A percentile compares a stretch with the other conserved stretches of the same genome.
Conservation (phyloP, 306 rosid genomes). For the Chamaecrista fasciculata region DNA sequence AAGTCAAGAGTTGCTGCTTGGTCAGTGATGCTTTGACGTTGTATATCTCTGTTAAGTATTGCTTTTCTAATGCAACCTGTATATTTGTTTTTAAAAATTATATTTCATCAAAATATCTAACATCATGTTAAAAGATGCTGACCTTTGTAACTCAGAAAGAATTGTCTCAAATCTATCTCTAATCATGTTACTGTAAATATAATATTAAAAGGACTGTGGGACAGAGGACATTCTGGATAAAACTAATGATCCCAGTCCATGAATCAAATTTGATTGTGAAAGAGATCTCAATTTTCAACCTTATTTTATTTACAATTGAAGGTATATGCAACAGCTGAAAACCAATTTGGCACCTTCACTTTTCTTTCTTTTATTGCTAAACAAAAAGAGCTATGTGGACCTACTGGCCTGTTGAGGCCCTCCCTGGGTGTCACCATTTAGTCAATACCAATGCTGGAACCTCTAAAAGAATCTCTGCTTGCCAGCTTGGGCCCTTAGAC, state of each 20-base stretch:
- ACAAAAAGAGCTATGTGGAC: background rate
- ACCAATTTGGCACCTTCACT: background rate
- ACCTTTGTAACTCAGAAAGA: conserved; percentile 5
- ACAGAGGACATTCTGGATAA: background rate
- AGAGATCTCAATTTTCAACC: background rate
- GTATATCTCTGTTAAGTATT: background rate
- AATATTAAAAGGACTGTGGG: background rate
- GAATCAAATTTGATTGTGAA: background rate
- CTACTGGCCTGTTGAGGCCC: background rate
- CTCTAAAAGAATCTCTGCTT: background rate
- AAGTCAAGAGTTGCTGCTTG: conserved; percentile 59
- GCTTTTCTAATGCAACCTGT: conserved; percentile 11
- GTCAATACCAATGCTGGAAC: background rate
- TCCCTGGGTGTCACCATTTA: background rate
- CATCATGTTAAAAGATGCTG: background rate
- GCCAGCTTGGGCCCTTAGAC: background rate
- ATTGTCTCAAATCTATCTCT: background rate
- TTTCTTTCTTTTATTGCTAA: background rate
- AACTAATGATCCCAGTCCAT: background rate
- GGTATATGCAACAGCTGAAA: background rate
- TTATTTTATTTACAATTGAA: background rate
- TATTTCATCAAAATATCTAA: conserved; percentile 16
- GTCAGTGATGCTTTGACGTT: conserved; percentile 46
- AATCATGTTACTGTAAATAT: background rate
- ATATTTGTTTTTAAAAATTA: conserved; percentile 19